Evolutionary conservation across 2,329 filamentous ascomycete species (phyloP).

Genomic region (Exserohilum turcica): DNA sequence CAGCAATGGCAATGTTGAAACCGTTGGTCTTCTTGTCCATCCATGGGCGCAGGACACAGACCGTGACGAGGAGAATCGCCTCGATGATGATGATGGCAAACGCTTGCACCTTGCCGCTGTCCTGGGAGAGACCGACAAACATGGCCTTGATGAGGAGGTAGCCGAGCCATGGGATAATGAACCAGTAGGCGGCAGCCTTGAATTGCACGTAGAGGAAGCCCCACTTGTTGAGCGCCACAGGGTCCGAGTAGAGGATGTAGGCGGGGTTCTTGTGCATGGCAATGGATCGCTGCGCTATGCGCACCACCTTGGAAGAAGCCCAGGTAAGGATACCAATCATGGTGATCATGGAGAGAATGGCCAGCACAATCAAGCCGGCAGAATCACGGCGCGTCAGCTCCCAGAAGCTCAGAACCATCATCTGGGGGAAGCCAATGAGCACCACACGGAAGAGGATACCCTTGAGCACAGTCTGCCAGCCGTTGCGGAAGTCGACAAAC

Average conservation of each 20-base stretch:
- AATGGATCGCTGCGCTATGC: conserved; percentile 85
- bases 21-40: conserved; percentile 99
- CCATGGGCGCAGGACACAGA: conserved; percentile 85
- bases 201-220: conserved; percentile 97
- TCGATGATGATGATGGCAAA: conserved; percentile 84
- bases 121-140: conserved; percentile 83
- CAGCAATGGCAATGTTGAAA: conserved; percentile 92
- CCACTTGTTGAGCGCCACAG: conserved; percentile 95
- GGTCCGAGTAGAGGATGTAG: conserved; percentile 95
- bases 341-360: conserved; percentile 85
- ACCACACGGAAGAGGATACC: conserved; percentile 90
- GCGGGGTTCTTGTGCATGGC: conserved; percentile 93
- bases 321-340: conserved; percentile 78
- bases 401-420: conserved; percentile 90
- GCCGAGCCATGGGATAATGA: conserved; percentile 76
- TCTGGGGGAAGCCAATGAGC: conserved; percentile 88
- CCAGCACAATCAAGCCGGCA: conserved; percentile 81
- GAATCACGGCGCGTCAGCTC: conserved; percentile 88
- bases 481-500: conserved; percentile 91
- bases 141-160: conserved; percentile 88
- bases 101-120: conserved; percentile 72
- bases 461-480: conserved; percentile 90
- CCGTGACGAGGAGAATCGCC: conserved; percentile 73
- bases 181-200: conserved; percentile 94
- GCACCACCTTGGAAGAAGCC: conserved; percentile 88